phyloP scores from a whole-genome alignment of 345 rosid species.

The Gossypium australe region DNA sequence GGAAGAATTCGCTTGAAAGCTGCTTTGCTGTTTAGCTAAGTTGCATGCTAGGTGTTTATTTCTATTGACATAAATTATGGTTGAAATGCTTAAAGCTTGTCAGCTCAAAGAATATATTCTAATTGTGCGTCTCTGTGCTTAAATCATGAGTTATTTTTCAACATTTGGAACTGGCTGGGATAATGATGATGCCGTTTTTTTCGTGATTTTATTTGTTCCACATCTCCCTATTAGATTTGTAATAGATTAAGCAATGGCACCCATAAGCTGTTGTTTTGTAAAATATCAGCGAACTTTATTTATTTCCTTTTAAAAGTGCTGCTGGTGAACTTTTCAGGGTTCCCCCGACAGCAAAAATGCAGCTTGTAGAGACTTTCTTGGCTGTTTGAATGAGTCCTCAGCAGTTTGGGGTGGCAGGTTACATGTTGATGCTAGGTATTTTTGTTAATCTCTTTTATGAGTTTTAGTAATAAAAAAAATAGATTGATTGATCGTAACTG shows the following conservation, averaged over 20 bases:
- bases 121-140: neutral
- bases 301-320: neutral
- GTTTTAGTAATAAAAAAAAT: neutral
- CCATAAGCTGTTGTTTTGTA: neutral
- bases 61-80: neutral
- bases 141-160: conserved; percentile 2
- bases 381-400: conserved; percentile 57
- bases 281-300: neutral
- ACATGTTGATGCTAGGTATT: conserved; percentile 77
- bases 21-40: neutral
- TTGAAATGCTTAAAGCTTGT: neutral
- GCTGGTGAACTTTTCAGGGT: conserved; percentile 49
- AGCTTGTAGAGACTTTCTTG: conserved; percentile 53
- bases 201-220: neutral
- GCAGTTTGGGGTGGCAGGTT: conserved; percentile 61
- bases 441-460: neutral
- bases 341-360: conserved; percentile 61
- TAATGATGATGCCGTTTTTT: neutral
- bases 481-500: neutral
- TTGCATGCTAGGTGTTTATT: neutral
- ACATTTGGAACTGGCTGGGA: neutral
- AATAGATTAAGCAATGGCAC: conserved; percentile 7
- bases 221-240: neutral
- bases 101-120: neutral
- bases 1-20: neutral